These are phyloP conservation scores for Vigna radiata DNA, from an alignment of 306 rosid genomes.

Conservation along the genomic window DNA sequence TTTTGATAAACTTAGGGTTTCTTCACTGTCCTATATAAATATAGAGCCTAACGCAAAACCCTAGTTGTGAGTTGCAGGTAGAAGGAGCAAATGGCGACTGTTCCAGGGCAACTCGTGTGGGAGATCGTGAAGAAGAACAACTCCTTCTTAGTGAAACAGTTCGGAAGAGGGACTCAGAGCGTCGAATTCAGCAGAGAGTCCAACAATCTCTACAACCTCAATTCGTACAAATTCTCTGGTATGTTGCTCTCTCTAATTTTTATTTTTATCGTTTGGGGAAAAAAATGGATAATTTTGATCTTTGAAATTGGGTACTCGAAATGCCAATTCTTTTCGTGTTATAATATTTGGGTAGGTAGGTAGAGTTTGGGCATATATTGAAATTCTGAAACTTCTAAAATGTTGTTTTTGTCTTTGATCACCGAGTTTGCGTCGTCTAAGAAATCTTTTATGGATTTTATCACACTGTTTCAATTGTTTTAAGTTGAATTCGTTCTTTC, in stretches of 20 bases:
- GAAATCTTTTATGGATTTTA: background rate
- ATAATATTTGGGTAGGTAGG: background rate
- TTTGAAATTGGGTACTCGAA: background rate
- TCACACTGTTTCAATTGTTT: background rate
- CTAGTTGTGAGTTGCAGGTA: slow-evolving; percentile 33
- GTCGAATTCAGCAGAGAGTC: slow-evolving; percentile 84
- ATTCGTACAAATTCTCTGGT: slow-evolving; percentile 88
- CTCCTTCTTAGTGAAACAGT: slow-evolving; percentile 83
- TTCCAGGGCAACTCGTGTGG: slow-evolving; percentile 94
- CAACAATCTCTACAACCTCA: slow-evolving; percentile 86
- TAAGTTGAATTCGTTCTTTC: background rate
- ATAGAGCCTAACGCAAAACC: slow-evolving; percentile 32
- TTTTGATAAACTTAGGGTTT: slow-evolving; percentile 57
- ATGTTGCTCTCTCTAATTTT: background rate
- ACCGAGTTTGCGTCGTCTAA: background rate
- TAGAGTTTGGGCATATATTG: background rate
- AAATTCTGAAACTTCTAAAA: background rate
- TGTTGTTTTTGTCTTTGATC: background rate
- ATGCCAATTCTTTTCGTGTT: background rate
- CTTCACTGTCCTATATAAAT: slow-evolving; percentile 31
- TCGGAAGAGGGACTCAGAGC: slow-evolving; percentile 77
- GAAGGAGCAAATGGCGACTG: slow-evolving; percentile 63
- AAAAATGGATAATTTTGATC: background rate
- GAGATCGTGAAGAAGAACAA: slow-evolving; percentile 96
- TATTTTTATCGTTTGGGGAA: too few relatives aligned